These are phyloP conservation scores for Colletotrichum spaethianum DNA, from an alignment of 2,329 filamentous ascomycete genomes.

Conservation along the genomic window DNA sequence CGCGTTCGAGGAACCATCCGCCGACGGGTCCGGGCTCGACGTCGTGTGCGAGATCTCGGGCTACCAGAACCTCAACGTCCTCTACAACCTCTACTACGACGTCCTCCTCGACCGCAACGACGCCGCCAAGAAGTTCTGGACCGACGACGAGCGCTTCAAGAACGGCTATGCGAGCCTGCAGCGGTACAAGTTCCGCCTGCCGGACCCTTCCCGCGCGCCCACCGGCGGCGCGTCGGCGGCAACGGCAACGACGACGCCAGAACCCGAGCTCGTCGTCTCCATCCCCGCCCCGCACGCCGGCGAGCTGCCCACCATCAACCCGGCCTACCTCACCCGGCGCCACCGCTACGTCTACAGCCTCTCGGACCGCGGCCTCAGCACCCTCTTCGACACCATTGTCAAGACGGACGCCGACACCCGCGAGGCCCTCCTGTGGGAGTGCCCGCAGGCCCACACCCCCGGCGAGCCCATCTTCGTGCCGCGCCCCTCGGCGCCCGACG, in stretches of 20 bases:
- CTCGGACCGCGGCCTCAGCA: slow-evolving; percentile 69
- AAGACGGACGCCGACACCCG: slow-evolving; percentile 75
- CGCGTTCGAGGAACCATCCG: slow-evolving; percentile 74
- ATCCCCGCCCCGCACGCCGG: slow-evolving; percentile 69
- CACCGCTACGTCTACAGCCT: slow-evolving; percentile 75
- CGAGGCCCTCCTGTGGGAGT: slow-evolving; percentile 69
- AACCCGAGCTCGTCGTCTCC: slow-evolving; percentile 28
- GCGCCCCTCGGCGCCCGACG: slow-evolving; percentile 45
- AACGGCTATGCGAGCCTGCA: slow-evolving; percentile 56
- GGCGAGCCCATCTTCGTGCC: slow-evolving; percentile 78
- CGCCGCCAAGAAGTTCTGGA: slow-evolving; percentile 59
- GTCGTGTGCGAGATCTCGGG: slow-evolving; percentile 77
- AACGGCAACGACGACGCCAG: slow-evolving; percentile 35
- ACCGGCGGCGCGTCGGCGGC: slow-evolving; percentile 6
- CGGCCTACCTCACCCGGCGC: slow-evolving; percentile 62
- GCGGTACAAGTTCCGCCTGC: slow-evolving; percentile 60
- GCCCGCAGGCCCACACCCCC: slow-evolving; percentile 72
- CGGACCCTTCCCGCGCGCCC: slow-evolving; percentile 23
- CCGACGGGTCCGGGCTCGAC: slow-evolving; percentile 54
- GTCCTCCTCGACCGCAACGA: slow-evolving; percentile 70
- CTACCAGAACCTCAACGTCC: slow-evolving; percentile 75
- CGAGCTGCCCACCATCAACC: slow-evolving; percentile 79
- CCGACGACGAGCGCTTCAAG: slow-evolving; percentile 55
- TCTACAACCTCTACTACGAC: slow-evolving; percentile 79
- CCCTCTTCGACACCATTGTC: slow-evolving; percentile 73